Base-by-base conservation (phyloP, 306 rosid genomes). In the Dryas drummondii region DNA sequence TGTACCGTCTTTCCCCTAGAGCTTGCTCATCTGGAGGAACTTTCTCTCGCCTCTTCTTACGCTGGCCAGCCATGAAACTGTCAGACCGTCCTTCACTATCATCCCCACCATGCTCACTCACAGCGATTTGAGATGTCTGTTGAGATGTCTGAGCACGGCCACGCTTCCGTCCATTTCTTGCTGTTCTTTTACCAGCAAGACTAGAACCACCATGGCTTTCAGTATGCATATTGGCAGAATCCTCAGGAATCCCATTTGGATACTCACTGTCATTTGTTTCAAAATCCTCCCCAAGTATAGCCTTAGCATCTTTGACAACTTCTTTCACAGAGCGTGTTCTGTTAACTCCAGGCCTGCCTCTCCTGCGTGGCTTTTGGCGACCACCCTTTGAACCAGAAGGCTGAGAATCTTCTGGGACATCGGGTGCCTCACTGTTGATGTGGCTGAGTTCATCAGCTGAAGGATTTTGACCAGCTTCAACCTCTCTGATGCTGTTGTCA, bases 271-370 rank as follows among this genome's bases (percentile, higher is more conserved):
- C 89, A 48, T 50, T 84, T 44, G 77, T 81, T 73, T 86, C 83
- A 61, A 73, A 72, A 54, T 83, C 80, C 75, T 87, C 92, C 65
- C 88, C 97, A 41, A 93, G 90, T 53, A 94, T 72, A 72, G 85
- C 79, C 83, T 87, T 81, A 32, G 97, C 96, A 75, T 94, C 98
- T 78, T 86, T 81, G 41, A 88, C 86, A 76, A 88, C 97, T 5
- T 87, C 85, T 78, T 84, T 88, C 71, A 87, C 88, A 41, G 97
- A 77, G 19, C 74, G 83, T 4, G 94, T 78, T 53, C 93, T 89
- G 83, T 61, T 74, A 45, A 84, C 71, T 76, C 83, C 82, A 63
- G 82, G 3, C 82, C 81, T 84, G 61, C 90, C 93, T 72, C 87
- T 83, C 72, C 67, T 87, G 58, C 84, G 86, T 68, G 50, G 76